Percentiles rank a stretch among this genome's conserved stretches.
Conservation (phyloP, 345 rosid genomes). For the Eutrema heterophyllum region DNA sequence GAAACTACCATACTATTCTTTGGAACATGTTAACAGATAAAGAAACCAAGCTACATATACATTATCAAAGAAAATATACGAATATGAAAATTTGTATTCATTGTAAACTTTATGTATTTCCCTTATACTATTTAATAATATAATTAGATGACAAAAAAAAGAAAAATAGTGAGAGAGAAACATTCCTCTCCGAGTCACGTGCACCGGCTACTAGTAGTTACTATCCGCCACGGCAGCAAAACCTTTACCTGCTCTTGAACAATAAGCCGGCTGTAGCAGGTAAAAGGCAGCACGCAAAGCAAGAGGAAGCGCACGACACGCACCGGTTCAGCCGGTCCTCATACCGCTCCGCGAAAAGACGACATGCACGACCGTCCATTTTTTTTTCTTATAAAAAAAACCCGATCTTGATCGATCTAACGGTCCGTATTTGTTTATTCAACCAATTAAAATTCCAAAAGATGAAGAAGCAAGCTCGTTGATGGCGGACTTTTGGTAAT, state of each 20-base stretch:
- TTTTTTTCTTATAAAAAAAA: neutral
- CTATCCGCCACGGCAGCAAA: constrained; percentile 32
- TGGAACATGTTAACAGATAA: too few species aligned
- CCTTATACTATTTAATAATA: too few species aligned
- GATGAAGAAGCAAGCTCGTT: neutral
- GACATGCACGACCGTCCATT: constrained; percentile 31
- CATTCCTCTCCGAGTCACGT: constrained; percentile 29
- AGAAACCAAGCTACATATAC: too few species aligned
- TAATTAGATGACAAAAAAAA: too few species aligned
- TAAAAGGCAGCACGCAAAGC: constrained; percentile 10
- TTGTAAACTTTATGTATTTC: too few species aligned
- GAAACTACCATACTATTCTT: too few species aligned
- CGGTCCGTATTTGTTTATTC: constrained; percentile 19
- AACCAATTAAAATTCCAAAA: constrained; percentile 1
- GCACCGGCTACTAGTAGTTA: constrained; percentile 25
- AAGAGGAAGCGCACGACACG: constrained; percentile 30
- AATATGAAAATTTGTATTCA: too few species aligned
- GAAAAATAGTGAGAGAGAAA: too few species aligned
- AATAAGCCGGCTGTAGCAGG: constrained; percentile 32
- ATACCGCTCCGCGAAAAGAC: neutral
- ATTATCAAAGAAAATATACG: too few species aligned
- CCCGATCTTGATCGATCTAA: constrained; percentile 15
- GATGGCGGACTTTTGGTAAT: constrained; percentile 12
- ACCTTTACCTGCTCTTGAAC: neutral
- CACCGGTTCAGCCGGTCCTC: constrained; percentile 41